phyloP scores from a whole-genome alignment of 2,329 filamentous ascomycete species.

The Xylaria polymorpha region DNA sequence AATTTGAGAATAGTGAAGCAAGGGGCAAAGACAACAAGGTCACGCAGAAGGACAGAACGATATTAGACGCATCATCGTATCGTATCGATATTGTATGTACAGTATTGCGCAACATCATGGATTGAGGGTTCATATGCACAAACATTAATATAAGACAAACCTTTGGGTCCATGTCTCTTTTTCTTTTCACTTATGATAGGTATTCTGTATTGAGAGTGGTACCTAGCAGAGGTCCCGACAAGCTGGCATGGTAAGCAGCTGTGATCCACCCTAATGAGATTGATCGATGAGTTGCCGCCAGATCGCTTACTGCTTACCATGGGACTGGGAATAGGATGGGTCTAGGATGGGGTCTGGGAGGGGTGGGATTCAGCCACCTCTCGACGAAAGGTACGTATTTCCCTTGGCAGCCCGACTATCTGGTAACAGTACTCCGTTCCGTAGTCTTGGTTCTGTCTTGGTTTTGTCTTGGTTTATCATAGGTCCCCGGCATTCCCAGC shows the following conservation, averaged over 20 bases:
- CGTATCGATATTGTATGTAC: no score
- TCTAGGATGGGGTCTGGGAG: neutral
- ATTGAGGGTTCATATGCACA: neutral
- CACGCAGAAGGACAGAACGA: neutral
- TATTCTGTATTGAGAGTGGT: neutral
- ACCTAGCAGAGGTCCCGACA: constrained; percentile 9
- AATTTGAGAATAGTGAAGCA: constrained; percentile 15
- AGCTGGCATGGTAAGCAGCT: constrained; percentile 7
- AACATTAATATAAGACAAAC: neutral
- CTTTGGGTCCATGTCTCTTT: neutral
- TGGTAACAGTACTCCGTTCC: no score
- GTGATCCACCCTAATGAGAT: constrained; percentile 2
- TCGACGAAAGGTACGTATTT: neutral
- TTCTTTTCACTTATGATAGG: neutral
- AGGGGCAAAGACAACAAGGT: neutral
- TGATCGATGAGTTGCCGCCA: constrained; percentile 16
- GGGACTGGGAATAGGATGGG: neutral
- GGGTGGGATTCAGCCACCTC: constrained; percentile 16
- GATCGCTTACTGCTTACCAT: constrained; percentile 31
- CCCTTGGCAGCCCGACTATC: constrained; percentile 11
- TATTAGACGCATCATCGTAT: neutral
- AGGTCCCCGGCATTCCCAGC: constrained; percentile 9
- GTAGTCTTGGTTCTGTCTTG: no score
- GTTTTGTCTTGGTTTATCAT: neutral
- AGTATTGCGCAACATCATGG: no score